Evolutionary conservation across 2,329 filamentous ascomycete genomes (phyloP), one percentile per base, ranked within the genome.

Genomic region (Apiospora rasikravindrae): DNA sequence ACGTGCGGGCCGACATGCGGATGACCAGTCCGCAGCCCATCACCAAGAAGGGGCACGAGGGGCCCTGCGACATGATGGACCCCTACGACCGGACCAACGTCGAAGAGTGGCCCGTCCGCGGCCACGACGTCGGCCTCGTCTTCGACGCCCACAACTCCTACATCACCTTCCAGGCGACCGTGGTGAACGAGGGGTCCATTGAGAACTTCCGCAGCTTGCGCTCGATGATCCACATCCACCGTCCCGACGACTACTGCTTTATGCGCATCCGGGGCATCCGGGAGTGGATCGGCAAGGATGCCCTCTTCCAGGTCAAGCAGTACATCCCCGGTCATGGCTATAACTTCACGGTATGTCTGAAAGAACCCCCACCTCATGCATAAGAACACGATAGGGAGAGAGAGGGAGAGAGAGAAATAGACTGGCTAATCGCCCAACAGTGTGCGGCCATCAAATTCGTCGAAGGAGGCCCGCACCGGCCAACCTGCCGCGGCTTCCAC

Each of bases 391-490:
- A 22, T 2, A 8, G 26, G 2, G 10, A 37, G 29, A 61, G 7
- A 40, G 7, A 37, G 26, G 16, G 26, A 29, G 13, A 53, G 51
- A 29, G 7, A 11, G 16, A 33, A 6, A 49, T 7, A 42, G 19
- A 33, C 33, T 69, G 29, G 29, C 68, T 11, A 8, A 51, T 1
- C 4, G 11, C 22, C 11, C 11, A 19, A 47, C 66, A 69, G 68
- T 69, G 47, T 24, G 68, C 68, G 37, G 68, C 68, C n/a, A 24
- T 69, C 47, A 69, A 51, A 26, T 69, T 69, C 40, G 68, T 69
- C 4, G 16, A 24, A 13, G 68, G 68, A 40, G 68, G 68, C 5
- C 68, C 68, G 19, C 19, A 33, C 3, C 33, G 26, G 45, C 68
- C 45, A 1, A 51, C 45, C 14, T 69, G 68, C 33, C 47, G 68